phyloP scores from a whole-genome alignment of 2,329 filamentous ascomycete species.

The Apiospora hydei region DNA sequence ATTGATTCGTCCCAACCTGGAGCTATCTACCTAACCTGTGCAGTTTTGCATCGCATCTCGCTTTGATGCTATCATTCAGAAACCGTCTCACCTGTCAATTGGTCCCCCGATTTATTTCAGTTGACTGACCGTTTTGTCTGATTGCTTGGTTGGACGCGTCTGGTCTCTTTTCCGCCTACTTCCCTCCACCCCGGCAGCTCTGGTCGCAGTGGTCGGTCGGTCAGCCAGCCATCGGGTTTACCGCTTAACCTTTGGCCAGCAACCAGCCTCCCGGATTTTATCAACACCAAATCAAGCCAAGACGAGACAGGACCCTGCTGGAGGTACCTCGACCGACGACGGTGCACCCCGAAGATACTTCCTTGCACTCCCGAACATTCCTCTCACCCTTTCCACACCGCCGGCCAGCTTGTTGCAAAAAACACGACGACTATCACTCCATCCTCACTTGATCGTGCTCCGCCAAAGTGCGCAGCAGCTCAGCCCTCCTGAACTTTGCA shows the following conservation, averaged over 20 bases:
- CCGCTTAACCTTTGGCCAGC: conserved; percentile 11
- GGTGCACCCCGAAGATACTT: conserved; percentile 4
- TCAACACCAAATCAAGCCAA: conserved; percentile 2
- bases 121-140: conserved; percentile 16
- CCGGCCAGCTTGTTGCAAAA: conserved; percentile 2
- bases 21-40: not conserved
- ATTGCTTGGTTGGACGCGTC: conserved; percentile 10
- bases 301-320: not conserved
- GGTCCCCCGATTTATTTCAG: not conserved
- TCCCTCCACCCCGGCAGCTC: not conserved
- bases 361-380: conserved; percentile 3
- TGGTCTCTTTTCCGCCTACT: not conserved
- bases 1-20: not conserved
- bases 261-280: conserved; percentile 14
- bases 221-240: conserved; percentile 17
- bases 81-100: conserved; percentile 16
- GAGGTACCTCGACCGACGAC: not conserved
- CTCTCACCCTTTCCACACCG: not conserved
- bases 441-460: conserved; percentile 17
- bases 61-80: conserved; percentile 15
- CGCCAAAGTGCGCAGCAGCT: conserved; percentile 7
- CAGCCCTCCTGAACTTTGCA: conserved; percentile 1
- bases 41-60: not conserved
- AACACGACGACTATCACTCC: not conserved
- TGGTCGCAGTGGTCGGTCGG: not conserved